Base-by-base conservation (phyloP, 2,329 filamentous ascomycete species). In the Capronia americana region DNA sequence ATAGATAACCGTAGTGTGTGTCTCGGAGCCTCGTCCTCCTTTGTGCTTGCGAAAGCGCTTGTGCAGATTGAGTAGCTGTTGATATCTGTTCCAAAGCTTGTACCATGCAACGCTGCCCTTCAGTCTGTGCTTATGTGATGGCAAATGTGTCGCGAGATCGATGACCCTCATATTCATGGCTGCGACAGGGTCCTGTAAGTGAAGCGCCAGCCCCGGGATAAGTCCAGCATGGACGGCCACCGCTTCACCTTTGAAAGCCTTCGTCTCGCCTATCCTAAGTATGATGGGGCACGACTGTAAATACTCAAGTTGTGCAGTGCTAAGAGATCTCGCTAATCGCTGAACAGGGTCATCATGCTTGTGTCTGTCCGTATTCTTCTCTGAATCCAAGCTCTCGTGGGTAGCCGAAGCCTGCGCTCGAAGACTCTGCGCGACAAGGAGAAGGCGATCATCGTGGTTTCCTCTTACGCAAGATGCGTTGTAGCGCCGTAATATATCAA, bases 81-180 rank as follows among this genome's bases (percentile, higher is more conserved):
- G 81, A 63, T 83, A 77, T 68, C 80, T 79, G 68, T 86, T 85
- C 79, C 85, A 87, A 55, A 86, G 76, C 78, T 88, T 85, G 59
- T 87, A 84, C 92, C 92, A 96, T 14, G 85, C 85, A 38, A 85
- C 82, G 58, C 89, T 69, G 34, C 90, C 4, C 76, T 78, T 61
- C 72, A 78, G 68, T 73, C 82, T 69, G 80, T 80, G 61, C 81
- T 86, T 3, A 34, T 71, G 65, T 2, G 71, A 73, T 7, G 87
- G 88, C 12, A 86, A 79, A 66, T 87, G 84, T 11, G 86, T 88
- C 11, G 83, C 79, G 20, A 88, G 84, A 71, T 91, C 84, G 61
- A 97, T 86, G 6, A 88, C 91, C 64, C 93, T 88, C 92, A 99
- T 96, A 75, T 92, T 95, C 93, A 97, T 97, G 48, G 91, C 90